Evolutionary conservation across 805 yeast genomes (phyloP).

Genomic region (Candida palmyrensis): DNA sequence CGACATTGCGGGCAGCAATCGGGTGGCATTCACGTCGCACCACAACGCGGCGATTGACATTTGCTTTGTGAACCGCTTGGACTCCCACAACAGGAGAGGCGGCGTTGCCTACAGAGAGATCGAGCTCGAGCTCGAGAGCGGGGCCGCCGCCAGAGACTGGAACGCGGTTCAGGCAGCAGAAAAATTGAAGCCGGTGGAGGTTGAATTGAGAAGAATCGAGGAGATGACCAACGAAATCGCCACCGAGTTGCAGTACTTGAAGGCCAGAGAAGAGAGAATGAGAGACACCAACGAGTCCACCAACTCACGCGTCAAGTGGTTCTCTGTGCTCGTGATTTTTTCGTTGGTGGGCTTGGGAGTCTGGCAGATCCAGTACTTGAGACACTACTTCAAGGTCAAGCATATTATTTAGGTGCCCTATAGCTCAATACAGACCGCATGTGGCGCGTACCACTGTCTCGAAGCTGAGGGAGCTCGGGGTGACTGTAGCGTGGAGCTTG

Average conservation of each 20-base stretch:
- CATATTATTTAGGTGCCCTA: conserved; percentile 51
- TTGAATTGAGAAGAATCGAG: conserved; percentile 81
- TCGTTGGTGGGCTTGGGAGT: conserved; percentile 75
- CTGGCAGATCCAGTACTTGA: conserved; percentile 90
- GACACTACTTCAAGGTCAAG: conserved; percentile 86
- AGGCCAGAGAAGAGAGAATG: conserved; percentile 81
- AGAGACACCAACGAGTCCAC: conserved; percentile 98
- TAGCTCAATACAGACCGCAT: too few species aligned
- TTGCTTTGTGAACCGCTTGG: conserved; percentile 70
- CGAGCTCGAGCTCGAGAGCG: conserved; percentile 90
- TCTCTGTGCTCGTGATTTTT: conserved; percentile 64
- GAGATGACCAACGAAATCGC: conserved; percentile 80
- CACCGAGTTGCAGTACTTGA: conserved; percentile 76
- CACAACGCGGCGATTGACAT: conserved; percentile 82
- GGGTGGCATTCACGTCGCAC: conserved; percentile 82
- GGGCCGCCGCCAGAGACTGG: conserved; percentile 98
- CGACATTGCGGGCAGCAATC: conserved; percentile 67
- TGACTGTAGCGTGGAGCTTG: too few species aligned
- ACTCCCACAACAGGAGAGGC: conserved; percentile 29
- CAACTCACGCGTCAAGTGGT: conserved; percentile 85
- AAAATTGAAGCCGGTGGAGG: conserved; percentile 88
- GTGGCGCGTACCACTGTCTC: too few species aligned
- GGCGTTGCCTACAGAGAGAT: conserved; percentile 57
- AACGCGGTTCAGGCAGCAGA: conserved; percentile 89
- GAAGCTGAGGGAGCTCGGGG: too few species aligned